phyloP scores from a whole-genome alignment of 306 rosid genomes.

The Acacia acuminata region DNA sequence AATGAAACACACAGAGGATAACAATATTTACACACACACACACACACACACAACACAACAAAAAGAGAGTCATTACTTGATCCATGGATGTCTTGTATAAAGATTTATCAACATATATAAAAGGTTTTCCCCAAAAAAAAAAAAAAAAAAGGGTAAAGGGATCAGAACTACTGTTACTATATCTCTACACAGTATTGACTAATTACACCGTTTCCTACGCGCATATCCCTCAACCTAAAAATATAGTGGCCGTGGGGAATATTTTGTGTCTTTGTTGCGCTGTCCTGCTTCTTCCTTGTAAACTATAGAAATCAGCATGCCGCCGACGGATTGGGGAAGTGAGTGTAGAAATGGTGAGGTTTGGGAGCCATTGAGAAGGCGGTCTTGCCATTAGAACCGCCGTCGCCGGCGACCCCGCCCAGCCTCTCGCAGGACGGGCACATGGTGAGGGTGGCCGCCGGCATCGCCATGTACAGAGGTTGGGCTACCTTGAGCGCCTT shows the following conservation, averaged over 20 bases:
- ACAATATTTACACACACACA: not conserved
- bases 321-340: conserved; percentile 82
- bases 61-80: conserved; percentile 31
- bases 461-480: conserved; percentile 85
- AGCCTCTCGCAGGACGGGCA: conserved; percentile 92
- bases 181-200: conserved; percentile 45
- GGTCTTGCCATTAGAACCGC: conserved; percentile 42
- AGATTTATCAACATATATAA: conserved; percentile 53
- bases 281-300: not conserved
- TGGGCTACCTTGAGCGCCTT: conserved; percentile 68
- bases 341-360: conserved; percentile 69
- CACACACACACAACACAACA: not conserved
- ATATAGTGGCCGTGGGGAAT: conserved; percentile 52
- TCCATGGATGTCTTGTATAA: conserved; percentile 35
- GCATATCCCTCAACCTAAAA: conserved; percentile 59
- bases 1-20: not conserved
- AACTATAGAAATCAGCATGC: conserved; percentile 58
- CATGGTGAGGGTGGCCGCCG: conserved; percentile 84
- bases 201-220: conserved; percentile 51
- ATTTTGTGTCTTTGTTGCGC: not conserved
- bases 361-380: conserved; percentile 69
- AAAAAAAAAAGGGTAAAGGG: conserved; percentile 23
- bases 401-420: conserved; percentile 35
- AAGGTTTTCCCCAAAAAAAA: not conserved
- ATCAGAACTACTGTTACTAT: conserved; percentile 41